Evolutionary conservation across 306 rosid species (phyloP).

Genomic region (Quercus robur): DNA sequence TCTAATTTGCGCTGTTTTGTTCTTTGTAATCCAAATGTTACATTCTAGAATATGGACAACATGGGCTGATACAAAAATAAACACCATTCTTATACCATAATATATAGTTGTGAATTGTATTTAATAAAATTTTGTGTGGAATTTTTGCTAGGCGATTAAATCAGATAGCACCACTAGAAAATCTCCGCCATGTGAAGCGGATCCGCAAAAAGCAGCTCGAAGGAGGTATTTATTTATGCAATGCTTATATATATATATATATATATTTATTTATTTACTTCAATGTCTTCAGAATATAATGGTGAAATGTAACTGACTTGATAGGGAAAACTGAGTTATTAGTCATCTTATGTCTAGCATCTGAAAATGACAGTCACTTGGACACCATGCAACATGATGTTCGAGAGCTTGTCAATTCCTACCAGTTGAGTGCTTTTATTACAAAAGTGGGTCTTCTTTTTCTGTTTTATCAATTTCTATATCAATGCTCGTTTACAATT

Average conservation of each 20-base stretch:
- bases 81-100: not conserved
- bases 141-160: conserved; percentile 56
- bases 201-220: conserved; percentile 57
- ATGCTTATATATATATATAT: too few relatives aligned
- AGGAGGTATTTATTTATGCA: conserved; percentile 37
- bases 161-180: conserved; percentile 62
- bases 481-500: conserved; percentile 7
- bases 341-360: conserved; percentile 62
- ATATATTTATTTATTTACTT: not conserved
- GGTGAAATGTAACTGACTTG: conserved; percentile 29
- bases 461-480: not conserved
- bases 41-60: not conserved
- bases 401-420: conserved; percentile 53
- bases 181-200: conserved; percentile 75
- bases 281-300: not conserved
- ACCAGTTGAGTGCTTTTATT: conserved; percentile 82
- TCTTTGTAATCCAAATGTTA: not conserved
- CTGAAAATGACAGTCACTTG: conserved; percentile 45
- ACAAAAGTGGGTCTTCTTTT: conserved; percentile 74
- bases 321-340: conserved; percentile 59
- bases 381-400: conserved; percentile 46
- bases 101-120: not conserved
- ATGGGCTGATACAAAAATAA: not conserved
- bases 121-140: not conserved
- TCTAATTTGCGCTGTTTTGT: not conserved